Percentiles rank a stretch among this genome's conserved stretches.
These are phyloP conservation scores for Tricholoma sp. DNA, from an alignment of 768 basidiomycete species.

Conservation along the genomic window DNA sequence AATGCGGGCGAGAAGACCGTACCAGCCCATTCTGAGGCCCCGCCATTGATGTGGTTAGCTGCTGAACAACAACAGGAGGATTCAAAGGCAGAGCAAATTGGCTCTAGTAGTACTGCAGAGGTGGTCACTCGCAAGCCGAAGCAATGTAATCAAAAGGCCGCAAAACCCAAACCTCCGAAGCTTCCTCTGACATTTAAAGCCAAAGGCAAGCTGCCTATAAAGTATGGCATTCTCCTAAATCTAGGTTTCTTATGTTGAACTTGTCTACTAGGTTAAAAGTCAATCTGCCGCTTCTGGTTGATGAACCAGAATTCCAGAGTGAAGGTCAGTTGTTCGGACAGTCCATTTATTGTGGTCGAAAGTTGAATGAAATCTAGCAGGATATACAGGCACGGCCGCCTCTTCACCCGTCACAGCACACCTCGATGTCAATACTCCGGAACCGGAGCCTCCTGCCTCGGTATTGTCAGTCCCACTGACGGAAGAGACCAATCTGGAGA, in stretches of 20 bases:
- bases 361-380: conserved; percentile 24
- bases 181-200: conserved; percentile 30
- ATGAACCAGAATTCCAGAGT: conserved; percentile 51
- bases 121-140: conserved; percentile 43
- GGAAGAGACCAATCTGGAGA: conserved; percentile 51
- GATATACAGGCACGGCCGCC: conserved; percentile 64
- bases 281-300: conserved; percentile 32
- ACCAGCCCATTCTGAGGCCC: conserved; percentile 29
- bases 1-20: conserved; percentile 39
- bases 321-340: conserved; percentile 43
- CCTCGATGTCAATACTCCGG: conserved; percentile 44
- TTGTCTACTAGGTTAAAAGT: conserved; percentile 17
- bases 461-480: conserved; percentile 23
- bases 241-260: conserved; percentile 10
- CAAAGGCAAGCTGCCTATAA: conserved; percentile 28
- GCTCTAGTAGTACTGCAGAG: conserved; percentile 21
- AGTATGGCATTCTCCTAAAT: conserved; percentile 20
- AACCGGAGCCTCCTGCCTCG: conserved; percentile 39
- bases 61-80: conserved; percentile 30
- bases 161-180: conserved; percentile 28
- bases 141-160: conserved; percentile 17
- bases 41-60: conserved; percentile 39
- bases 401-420: conserved; percentile 61
- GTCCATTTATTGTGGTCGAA: conserved; percentile 6
- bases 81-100: conserved; percentile 25